Evolutionary conservation across 2,329 filamentous ascomycete genomes (phyloP), one percentile per base, ranked within the genome.

Genomic region (Fusarium mundagurra): DNA sequence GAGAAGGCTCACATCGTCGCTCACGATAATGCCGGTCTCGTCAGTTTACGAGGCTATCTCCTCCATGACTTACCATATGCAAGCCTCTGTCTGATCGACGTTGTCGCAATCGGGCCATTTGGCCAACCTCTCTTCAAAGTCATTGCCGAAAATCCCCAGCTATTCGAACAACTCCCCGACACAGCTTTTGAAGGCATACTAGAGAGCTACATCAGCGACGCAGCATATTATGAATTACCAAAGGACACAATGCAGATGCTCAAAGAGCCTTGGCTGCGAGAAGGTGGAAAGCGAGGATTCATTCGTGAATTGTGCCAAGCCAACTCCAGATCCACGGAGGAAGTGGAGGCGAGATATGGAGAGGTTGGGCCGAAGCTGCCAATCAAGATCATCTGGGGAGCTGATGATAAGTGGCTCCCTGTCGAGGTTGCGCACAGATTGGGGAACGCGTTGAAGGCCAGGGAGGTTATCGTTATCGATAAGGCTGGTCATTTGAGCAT

Each of bases 311-410:
- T 87, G 61, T 79, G 78, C 6, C 78, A 79, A 20, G 78, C 78
- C 22, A 77, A 78, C 33, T 77, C 60, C 4, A 67, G 78, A 14
- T 67, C 54, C 14, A 79, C 78, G 2, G 73, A 78, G 12, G 76
- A 59, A 38, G 82, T 86, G n/a, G 84, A 85, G 61, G 77, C 72
- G 18, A 76, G 78, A 73, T 84, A 86, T 51, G 62, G 76, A 6
- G 77, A 81, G 33, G 78, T 86, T 2, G 81, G 84, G 11, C 66
- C 78, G 27, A 77, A 65, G 20, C 68, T 84, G 17, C 82, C 83
- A 1, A 81, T 86, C 10, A 83, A 80, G 67, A 77, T 87, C 10
- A 79, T 86, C 13, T 86, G 85, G 85, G 85, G 85, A 3, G 79
- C 77, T 31, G 73, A 85, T 7, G 85, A 87, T 67, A 67, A 67